phyloP scores from a whole-genome alignment of 352 stramenopile species.

The Phytophthora quininea region DNA sequence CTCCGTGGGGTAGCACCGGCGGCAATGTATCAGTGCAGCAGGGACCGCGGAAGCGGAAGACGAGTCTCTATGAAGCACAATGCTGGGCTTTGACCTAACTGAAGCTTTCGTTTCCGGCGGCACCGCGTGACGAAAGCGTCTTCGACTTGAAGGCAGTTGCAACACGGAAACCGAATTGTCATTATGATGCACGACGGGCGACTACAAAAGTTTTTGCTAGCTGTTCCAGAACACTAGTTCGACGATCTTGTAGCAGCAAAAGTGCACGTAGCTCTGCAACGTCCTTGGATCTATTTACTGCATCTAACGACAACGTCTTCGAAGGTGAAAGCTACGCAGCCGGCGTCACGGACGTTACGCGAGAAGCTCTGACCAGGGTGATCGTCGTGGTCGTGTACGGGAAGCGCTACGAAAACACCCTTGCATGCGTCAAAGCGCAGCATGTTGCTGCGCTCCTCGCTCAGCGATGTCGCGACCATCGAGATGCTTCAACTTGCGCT shows the following conservation, averaged over 20 bases:
- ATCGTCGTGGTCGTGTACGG: constrained; percentile 9
- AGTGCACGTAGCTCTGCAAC: too few species aligned
- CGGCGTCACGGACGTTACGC: not conserved
- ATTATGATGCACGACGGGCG: not conserved
- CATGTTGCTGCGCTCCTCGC: too few species aligned
- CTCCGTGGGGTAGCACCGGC: not conserved
- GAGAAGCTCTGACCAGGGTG: not conserved
- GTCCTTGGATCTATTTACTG: not conserved
- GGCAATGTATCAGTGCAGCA: too few species aligned
- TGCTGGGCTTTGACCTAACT: too few species aligned
- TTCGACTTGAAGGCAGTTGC: not conserved
- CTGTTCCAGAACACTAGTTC: not conserved
- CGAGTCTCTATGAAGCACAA: too few species aligned
- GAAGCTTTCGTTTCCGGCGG: too few species aligned
- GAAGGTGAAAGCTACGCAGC: constrained; percentile 12
- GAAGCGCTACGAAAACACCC: not conserved
- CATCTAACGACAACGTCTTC: not conserved
- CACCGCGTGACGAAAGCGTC: too few species aligned
- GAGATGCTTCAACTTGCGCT: constrained; percentile 26
- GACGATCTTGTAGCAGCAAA: constrained; percentile 3
- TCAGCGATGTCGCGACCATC: too few species aligned
- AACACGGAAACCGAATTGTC: not conserved
- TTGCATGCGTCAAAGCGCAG: constrained; percentile 5
- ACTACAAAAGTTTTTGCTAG: not conserved
- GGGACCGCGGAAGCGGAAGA: too few species aligned